Conservation (phyloP, 768 basidiomycete genomes). For the Leccinum aurantiacum region DNA sequence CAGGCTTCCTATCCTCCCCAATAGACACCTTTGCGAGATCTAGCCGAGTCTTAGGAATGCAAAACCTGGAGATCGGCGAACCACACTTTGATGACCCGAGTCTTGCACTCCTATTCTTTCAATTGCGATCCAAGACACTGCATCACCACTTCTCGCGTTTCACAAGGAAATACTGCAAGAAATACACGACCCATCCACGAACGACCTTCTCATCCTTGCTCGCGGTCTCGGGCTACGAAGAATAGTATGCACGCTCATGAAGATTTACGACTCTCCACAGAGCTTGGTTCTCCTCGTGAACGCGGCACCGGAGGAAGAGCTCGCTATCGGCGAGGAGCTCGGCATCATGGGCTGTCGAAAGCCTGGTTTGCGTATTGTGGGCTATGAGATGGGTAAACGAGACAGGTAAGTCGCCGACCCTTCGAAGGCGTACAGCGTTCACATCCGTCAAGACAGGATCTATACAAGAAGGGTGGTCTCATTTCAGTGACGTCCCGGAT, state of each 20-base stretch:
- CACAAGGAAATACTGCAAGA: slow-evolving; percentile 67
- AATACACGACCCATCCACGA: slow-evolving; percentile 72
- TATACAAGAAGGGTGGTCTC: slow-evolving; percentile 88
- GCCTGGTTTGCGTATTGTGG: slow-evolving; percentile 81
- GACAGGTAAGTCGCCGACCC: slow-evolving; percentile 59
- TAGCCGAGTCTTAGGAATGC: no score
- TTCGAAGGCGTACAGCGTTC: slow-evolving; percentile 1
- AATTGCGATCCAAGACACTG: no score
- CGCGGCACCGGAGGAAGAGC: slow-evolving; percentile 83
- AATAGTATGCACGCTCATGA: slow-evolving; percentile 82
- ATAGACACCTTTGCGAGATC: no score
- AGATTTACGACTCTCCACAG: slow-evolving; percentile 86
- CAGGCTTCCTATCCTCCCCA: no score
- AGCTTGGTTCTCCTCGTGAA: slow-evolving; percentile 85
- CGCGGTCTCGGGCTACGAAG: slow-evolving; percentile 88
- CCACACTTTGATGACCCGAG: no score
- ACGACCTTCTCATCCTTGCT: slow-evolving; percentile 75
- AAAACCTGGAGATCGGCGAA: no score
- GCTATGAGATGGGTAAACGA: slow-evolving; percentile 75
- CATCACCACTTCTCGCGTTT: slow-evolving; percentile 51
- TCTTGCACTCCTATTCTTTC: no score
- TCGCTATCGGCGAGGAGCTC: slow-evolving; percentile 89
- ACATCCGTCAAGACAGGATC: slow-evolving; percentile 55
- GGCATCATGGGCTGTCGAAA: slow-evolving; percentile 88
- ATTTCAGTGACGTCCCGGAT: slow-evolving; percentile 93